Percentiles rank a stretch among this genome's conserved stretches.
These are phyloP conservation scores for Striga asiatica DNA, from an alignment of 257 asterid species.

Conservation along the genomic window DNA sequence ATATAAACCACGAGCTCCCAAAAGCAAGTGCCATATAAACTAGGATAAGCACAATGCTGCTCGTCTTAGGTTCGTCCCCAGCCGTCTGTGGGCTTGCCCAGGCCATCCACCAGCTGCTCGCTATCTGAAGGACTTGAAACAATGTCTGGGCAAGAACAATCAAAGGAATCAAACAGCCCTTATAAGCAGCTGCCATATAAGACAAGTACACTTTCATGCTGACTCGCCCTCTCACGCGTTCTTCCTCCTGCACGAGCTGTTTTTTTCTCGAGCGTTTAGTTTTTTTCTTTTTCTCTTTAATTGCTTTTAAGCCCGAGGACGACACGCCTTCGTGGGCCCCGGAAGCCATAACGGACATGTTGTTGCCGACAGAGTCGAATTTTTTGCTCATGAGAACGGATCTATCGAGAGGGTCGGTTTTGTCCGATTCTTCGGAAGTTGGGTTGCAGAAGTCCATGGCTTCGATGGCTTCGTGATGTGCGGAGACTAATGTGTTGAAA, in stretches of 20 bases:
- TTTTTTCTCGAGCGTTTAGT: slow-evolving; percentile 65
- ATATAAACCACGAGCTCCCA: slow-evolving; percentile 91
- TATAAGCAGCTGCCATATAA: slow-evolving; percentile 93
- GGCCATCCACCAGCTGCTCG: slow-evolving; percentile 99
- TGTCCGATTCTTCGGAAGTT: slow-evolving; percentile 49
- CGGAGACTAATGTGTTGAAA: slow-evolving; percentile 72
- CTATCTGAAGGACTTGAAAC: slow-evolving; percentile 95
- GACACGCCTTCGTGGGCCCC: slow-evolving; percentile 59
- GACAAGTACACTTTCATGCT: slow-evolving; percentile 96
- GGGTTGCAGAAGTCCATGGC: slow-evolving; percentile 77
- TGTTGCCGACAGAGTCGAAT: slow-evolving; percentile 43
- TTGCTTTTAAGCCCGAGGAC: slow-evolving; percentile 59
- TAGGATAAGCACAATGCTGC: slow-evolving; percentile 59
- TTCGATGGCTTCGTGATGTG: slow-evolving; percentile 96
- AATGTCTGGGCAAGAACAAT: slow-evolving; percentile 82
- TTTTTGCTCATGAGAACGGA: slow-evolving; percentile 43
- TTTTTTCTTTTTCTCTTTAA: slow-evolving; percentile 85
- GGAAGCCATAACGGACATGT: slow-evolving; percentile 38
- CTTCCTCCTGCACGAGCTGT: slow-evolving; percentile 99
- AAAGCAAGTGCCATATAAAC: slow-evolving; percentile 97
- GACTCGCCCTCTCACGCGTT: slow-evolving; percentile 85
- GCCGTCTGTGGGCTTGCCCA: slow-evolving; percentile 98
- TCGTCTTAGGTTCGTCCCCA: slow-evolving; percentile 67
- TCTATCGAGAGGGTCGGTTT: slow-evolving; percentile 37
- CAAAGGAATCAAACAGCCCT: slow-evolving; percentile 77